Evolutionary conservation across 1,139 yeast species (phyloP).

Genomic region (Saccharomyces uvarum): DNA sequence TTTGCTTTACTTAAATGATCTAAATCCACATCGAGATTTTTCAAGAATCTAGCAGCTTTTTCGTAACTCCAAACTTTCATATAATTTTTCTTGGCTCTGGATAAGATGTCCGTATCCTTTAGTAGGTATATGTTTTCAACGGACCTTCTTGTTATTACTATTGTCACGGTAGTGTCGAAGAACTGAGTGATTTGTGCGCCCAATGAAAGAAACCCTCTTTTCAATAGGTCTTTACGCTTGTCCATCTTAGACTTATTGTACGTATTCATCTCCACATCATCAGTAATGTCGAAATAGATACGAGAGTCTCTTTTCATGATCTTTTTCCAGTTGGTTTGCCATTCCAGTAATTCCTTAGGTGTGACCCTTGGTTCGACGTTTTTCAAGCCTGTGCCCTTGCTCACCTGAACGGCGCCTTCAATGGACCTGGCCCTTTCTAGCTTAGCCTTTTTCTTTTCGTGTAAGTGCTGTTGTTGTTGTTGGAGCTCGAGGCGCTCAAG

Average conservation of each 20-base stretch:
- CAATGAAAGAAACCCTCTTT: constrained; percentile 36
- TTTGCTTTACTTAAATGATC: constrained; percentile 20
- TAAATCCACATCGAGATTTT: constrained; percentile 52
- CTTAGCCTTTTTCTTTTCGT: constrained; percentile 15
- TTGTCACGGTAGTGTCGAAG: constrained; percentile 72
- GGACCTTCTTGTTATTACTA: constrained; percentile 64
- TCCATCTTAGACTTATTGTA: constrained; percentile 41
- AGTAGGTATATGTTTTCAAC: constrained; percentile 32
- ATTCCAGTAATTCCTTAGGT: constrained; percentile 45
- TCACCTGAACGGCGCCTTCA: constrained; percentile 29
- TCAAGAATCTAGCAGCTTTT: constrained; percentile 73
- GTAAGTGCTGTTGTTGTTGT: constrained; percentile 8
- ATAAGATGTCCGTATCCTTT: constrained; percentile 55
- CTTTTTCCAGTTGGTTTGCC: constrained; percentile 79
- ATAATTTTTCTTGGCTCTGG: constrained; percentile 47
- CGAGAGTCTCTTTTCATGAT: constrained; percentile 61
- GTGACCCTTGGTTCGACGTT: constrained; percentile 19
- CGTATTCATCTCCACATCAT: constrained; percentile 37
- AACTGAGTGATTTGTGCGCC: constrained; percentile 68
- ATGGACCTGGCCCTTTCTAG: constrained; percentile 26
- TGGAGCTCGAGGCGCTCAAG: constrained; percentile 18
- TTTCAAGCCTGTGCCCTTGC: constrained; percentile 17
- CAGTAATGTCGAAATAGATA: constrained; percentile 75
- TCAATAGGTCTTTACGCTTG: constrained; percentile 47
- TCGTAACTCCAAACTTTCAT: constrained; percentile 86